These are phyloP conservation scores for Hyphodiscus sp. DNA, from an alignment of 2,329 filamentous ascomycete genomes.

Conservation along the genomic window DNA sequence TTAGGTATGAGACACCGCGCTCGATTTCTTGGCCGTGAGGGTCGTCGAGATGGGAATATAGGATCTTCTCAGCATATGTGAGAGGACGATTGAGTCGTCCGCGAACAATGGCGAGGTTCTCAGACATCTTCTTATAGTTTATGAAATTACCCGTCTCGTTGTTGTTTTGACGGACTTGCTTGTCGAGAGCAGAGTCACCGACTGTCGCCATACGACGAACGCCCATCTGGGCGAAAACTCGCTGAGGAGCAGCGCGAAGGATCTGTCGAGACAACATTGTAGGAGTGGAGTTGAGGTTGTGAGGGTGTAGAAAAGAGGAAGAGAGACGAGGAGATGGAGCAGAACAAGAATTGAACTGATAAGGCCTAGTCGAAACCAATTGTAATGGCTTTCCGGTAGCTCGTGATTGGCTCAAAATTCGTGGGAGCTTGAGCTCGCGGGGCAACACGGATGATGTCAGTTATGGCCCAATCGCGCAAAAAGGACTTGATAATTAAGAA, in stretches of 20 bases:
- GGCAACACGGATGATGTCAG: background rate
- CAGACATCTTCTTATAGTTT: slow-evolving; percentile 99
- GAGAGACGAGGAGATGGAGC: slow-evolving; percentile 1
- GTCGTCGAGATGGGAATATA: slow-evolving; percentile 98
- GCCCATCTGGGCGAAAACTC: slow-evolving; percentile 53
- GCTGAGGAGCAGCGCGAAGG: slow-evolving; percentile 58
- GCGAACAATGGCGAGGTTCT: slow-evolving; percentile 91
- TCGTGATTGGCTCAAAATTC: background rate
- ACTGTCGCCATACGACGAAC: slow-evolving; percentile 76
- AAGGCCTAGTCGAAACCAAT: background rate
- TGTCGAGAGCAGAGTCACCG: slow-evolving; percentile 77
- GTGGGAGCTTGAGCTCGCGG: background rate
- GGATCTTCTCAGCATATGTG: slow-evolving; percentile 95
- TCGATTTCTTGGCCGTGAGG: slow-evolving; percentile 94
- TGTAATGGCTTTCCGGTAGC: background rate
- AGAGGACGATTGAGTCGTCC: slow-evolving; percentile 85
- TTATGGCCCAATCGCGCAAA: background rate
- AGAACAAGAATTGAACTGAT: background rate
- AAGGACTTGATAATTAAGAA: background rate
- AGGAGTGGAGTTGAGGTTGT: slow-evolving; percentile 17
- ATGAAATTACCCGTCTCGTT: slow-evolving; percentile 95
- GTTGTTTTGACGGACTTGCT: slow-evolving; percentile 97
- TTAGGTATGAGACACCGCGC: slow-evolving; percentile 92
- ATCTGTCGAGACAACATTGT: slow-evolving; percentile 68
- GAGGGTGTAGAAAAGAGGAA: slow-evolving; percentile 4